A percentile compares a stretch with the other conserved stretches of the same genome.
These are phyloP conservation scores for Tetrastigma voinierianum DNA, from an alignment of 164 flowering plant genomes.

Conservation along the genomic window DNA sequence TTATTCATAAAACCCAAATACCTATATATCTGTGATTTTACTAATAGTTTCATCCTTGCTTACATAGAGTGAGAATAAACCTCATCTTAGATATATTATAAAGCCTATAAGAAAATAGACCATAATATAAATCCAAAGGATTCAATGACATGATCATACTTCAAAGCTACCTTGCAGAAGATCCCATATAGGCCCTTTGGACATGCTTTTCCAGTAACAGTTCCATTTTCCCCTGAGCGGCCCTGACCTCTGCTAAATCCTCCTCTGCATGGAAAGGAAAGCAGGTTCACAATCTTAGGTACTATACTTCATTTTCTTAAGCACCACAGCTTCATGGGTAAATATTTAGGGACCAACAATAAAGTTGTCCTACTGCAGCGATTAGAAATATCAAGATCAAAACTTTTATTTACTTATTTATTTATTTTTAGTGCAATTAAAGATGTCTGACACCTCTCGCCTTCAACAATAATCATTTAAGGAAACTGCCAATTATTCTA, in stretches of 20 bases:
- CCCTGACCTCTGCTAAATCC: conserved; percentile 67
- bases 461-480: no score
- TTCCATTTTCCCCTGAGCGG: conserved; percentile 67
- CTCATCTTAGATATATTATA: not conserved
- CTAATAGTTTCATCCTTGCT: no score
- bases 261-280: conserved; percentile 50
- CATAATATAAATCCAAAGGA: not conserved
- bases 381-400: no score
- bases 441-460: no score
- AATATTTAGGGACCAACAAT: no score
- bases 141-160: not conserved
- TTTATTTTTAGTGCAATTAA: no score
- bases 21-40: no score
- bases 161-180: conserved; percentile 70
- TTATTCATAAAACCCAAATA: no score
- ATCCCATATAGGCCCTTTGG: conserved; percentile 91
- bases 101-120: not conserved
- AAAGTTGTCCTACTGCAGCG: no score
- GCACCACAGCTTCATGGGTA: no score
- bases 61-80: conserved; percentile 3
- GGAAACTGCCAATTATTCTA: no score
- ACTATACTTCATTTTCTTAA: not conserved
- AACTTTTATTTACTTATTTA: no score
- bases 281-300: not conserved
- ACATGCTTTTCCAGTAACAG: conserved; percentile 81